Percentiles rank a stretch among this genome's conserved stretches.
These are phyloP conservation scores for Colletotrichum filicis DNA, from an alignment of 2,329 filamentous ascomycete genomes.

Conservation along the genomic window DNA sequence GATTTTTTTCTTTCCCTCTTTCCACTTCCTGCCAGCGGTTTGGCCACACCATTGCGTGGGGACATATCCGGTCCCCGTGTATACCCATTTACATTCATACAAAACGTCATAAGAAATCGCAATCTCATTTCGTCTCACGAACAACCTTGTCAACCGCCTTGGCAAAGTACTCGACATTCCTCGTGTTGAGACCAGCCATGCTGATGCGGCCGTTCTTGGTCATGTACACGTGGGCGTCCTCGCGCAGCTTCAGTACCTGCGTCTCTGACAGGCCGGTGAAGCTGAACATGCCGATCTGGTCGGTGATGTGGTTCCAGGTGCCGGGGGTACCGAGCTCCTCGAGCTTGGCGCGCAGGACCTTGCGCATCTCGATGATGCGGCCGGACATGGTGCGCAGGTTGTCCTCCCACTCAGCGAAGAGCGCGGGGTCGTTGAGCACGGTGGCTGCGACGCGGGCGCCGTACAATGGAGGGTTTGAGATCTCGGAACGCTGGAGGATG, in stretches of 20 bases:
- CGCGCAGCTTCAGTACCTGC: slow-evolving; percentile 77
- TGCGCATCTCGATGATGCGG: slow-evolving; percentile 92
- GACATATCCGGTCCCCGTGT: background rate
- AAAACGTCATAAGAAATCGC: background rate
- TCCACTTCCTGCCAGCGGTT: slow-evolving; percentile 16
- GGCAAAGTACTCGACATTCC: slow-evolving; percentile 94
- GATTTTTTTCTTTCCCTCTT: background rate
- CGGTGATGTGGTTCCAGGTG: slow-evolving; percentile 95
- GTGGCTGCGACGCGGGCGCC: slow-evolving; percentile 88
- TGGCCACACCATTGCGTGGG: background rate
- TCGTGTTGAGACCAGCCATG: slow-evolving; percentile 96
- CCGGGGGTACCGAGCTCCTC: slow-evolving; percentile 89
- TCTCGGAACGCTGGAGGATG: slow-evolving; percentile 95
- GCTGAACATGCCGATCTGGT: slow-evolving; percentile 99
- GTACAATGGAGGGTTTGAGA: slow-evolving; percentile 95
- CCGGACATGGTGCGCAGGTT: slow-evolving; percentile 95
- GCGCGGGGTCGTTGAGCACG: slow-evolving; percentile 82
- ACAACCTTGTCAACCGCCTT: slow-evolving; percentile 90
- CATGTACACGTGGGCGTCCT: slow-evolving; percentile 84
- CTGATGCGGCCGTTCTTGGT: slow-evolving; percentile 98
- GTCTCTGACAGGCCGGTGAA: slow-evolving; percentile 84
- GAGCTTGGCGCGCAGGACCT: slow-evolving; percentile 79
- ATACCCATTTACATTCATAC: background rate
- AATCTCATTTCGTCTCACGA: slow-evolving; percentile 52
- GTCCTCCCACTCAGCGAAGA: slow-evolving; percentile 93